Evolutionary conservation across 78 protist genomes (phyloP), one percentile per base, ranked within the genome.

Genomic region (Chrysochromulina parva): DNA sequence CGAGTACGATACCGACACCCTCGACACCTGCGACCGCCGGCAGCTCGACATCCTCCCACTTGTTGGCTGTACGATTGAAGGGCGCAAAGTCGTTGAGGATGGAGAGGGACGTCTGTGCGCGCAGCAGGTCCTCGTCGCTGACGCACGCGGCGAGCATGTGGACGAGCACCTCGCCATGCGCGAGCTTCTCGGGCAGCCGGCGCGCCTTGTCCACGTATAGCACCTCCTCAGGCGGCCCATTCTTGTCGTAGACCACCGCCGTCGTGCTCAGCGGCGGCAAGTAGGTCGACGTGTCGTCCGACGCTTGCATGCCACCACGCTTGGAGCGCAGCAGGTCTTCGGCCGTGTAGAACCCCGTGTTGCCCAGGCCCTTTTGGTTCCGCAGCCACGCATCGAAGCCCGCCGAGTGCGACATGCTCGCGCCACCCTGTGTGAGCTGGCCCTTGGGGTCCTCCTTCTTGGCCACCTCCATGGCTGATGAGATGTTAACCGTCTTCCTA

Each of bases 141-240:
- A 16, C 24, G 69, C 26, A 62, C 26, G 69, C 62, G 62, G 62
- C 62, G 62, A 58, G 62, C 62, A 58, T 62, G 69, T 62, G 69
- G 10, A 6, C 26, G 69, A 62, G 20, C 26, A 71, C 82, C 55
- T 74, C 82, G 13, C 82, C 82, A 55, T 74, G 82, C 7, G 14
- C 57, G 57, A 74, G 82, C 55, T 74, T 74, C 26, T 74, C 82
- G 20, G 82, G 57, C 82, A 74, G 16, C 4, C 57, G 2, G 55
- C 55, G 26, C 3, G 50, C 82, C 3, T 4, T 3, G 82, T 74
- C 82, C 26, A 74, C n/a, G 55, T 74, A 74, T 2, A 74, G 55
- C 53, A 74, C 82, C 71, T 74, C 57, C 82, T 38, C 82, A 55
- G 82, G 57, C 28, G 53, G 57, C 26, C 82, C 82, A 55, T 74